Percentiles rank a stretch among this genome's conserved stretches.
phyloP scores from a whole-genome alignment of 495 filamentous ascomycete species.

The Hypoxylon subgilvum region DNA sequence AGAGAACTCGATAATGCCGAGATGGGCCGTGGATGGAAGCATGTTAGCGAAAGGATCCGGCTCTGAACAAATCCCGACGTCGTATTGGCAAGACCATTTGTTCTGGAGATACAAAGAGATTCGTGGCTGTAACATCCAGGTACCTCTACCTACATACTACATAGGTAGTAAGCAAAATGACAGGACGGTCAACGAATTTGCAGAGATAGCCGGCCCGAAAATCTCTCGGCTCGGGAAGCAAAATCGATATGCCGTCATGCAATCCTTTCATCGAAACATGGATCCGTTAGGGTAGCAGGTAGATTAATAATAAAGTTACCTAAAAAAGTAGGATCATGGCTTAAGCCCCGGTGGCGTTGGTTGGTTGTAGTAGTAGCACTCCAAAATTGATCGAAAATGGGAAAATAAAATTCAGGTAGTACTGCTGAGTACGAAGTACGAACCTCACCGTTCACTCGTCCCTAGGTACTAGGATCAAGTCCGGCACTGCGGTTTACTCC shows the following conservation, averaged over 20 bases:
- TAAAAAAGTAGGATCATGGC: too few species aligned
- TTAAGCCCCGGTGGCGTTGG: too few species aligned
- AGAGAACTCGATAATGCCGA: conserved; percentile 2
- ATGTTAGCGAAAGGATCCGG: neutral
- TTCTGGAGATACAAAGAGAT: too few species aligned
- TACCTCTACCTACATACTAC: neutral
- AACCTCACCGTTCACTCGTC: too few species aligned
- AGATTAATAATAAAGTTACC: too few species aligned
- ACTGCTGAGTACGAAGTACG: too few species aligned
- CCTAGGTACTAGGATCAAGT: conserved; percentile 8
- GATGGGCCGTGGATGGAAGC: neutral
- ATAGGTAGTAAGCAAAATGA: neutral
- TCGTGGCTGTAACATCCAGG: too few species aligned
- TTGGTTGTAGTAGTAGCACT: too few species aligned
- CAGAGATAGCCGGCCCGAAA: neutral
- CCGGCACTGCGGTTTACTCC: conserved; percentile 15
- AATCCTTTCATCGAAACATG: conserved; percentile 18
- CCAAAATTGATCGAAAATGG: neutral
- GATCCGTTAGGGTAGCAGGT: conserved; percentile 1
- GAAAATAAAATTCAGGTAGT: conserved; percentile 7
- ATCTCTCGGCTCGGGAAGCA: conserved; percentile 9
- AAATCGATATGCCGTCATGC: conserved; percentile 9
- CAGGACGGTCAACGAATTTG: too few species aligned
- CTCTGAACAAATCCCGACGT: conserved; percentile 7
- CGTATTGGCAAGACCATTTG: neutral